Conservation (phyloP, 768 basidiomycete genomes). For the Psilocybe tampanensis region DNA sequence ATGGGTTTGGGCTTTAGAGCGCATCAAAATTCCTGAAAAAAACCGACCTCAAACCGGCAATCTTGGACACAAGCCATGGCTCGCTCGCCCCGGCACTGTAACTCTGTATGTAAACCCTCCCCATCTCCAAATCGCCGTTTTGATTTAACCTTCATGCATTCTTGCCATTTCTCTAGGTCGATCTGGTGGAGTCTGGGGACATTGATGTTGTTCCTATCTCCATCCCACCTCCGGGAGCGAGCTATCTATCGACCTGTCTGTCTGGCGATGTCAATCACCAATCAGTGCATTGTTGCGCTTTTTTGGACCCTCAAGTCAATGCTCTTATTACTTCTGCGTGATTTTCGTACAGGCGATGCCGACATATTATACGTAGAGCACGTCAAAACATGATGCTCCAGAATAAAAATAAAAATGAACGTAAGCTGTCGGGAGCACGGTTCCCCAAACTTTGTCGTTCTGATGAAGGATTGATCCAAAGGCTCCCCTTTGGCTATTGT, state of each 20-base stretch:
- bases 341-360: not conserved
- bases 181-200: too few relatives aligned
- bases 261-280: not conserved
- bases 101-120: too few relatives aligned
- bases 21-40: not conserved
- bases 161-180: constrained; percentile 3
- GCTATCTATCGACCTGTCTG: too few relatives aligned
- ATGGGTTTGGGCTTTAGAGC: not conserved
- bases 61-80: not conserved
- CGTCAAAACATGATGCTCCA: constrained; percentile 4
- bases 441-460: not conserved
- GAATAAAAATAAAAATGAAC: constrained; percentile 14
- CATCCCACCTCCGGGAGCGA: constrained; percentile 12
- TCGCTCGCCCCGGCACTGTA: too few relatives aligned
- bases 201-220: too few relatives aligned
- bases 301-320: not conserved
- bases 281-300: too few relatives aligned
- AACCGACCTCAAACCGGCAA: not conserved
- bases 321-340: too few relatives aligned
- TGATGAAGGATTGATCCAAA: too few relatives aligned
- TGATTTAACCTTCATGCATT: constrained; percentile 1
- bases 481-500: constrained; percentile 8
- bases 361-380: not conserved
- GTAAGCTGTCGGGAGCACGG: constrained; percentile 9
- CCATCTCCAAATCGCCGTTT: too few relatives aligned